Base-by-base conservation (phyloP, 176 grass and related monocot species). In the Eleusine indica region DNA sequence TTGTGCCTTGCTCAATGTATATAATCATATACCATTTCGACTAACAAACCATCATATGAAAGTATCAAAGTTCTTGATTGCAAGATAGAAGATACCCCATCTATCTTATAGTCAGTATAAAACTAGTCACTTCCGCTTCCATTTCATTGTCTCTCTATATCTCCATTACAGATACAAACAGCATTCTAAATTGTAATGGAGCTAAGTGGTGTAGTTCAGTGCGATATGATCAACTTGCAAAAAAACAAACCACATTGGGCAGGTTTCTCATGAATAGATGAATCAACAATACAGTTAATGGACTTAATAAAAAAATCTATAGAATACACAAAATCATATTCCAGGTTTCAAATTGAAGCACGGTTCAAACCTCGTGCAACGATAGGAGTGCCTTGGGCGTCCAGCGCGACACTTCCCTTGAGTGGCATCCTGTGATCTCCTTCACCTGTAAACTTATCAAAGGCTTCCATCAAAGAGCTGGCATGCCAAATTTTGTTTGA, bases 391-490 rank as follows among this genome's bases (percentile, higher is more conserved):
- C 91, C 60, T 80, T 88, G 44, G 81, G 32, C 7, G 65, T 85
- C 91, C 91, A 93, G 5, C 67, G 71, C 9, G 42, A 71, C 41
- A 93, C 78, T 19, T 81, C 25, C 32, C 18, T 89, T 0, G 83
- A 66, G 21, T 65, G 32, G 49, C 67, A 76, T 29, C 9, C 16
- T 62, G 79, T 90, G 22, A 92, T 13, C 87, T 94, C 91, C 87
- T 54, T 91, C 32, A 89, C 85, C 89, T 97, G 68, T 32, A 81
- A 75, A 70, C 67, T 77, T 73, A 81, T 51, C 39, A 80, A 66
- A 66, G 77, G 43, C 40, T 40, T 48, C 18, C 46, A 56, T 74
- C 38, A 74, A 3, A 71, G 3, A 61, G 19, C 17, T 5, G 15
- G 53, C 42, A 84, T n/a, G 37, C 47, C 3, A 44, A 68, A 73